Base-by-base conservation (phyloP, 2,329 filamentous ascomycete genomes). In the Pseudopithomyces maydicus region DNA sequence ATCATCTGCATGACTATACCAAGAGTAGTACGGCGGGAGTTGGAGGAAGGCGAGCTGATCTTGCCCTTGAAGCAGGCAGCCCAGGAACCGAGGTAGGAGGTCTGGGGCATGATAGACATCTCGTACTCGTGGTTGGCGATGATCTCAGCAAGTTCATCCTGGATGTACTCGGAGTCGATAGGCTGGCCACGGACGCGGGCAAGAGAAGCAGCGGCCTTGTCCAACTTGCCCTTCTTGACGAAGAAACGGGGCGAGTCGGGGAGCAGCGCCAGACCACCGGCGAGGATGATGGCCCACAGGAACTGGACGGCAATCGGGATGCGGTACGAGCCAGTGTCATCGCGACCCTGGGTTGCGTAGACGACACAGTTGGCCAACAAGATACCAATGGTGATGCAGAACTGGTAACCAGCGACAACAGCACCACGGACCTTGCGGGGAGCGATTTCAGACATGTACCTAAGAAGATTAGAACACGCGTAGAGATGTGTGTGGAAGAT, bases 61-160 rank as follows among this genome's bases (percentile, higher is more conserved):
- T 77, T 81, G 57, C 85, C 85, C 56, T 77, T 75, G 80, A 87
- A 88, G 79, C 85, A 88, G 74, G 84, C 82, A 60, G 77, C 76
- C 92, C 92, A 96, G 70, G 83, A 85, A 10, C 69, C 71, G 39
- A 74, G 54, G 60, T 74, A 75, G 66, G 66, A 70, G 52, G 66
- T 70, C 57, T 72, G 64, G 17, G 69, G 71, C 55, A 73, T 53
- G 63, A 90, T 81, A 50, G 85, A 73, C 66, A 89, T 73, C 82
- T 97, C 92, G 74, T 95, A 95, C 80, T 92, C 91, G 78, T 96
- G 86, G 84, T 96, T 97, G 82, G 92, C 92, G 61, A 96, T 85
- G 67, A 97, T 94, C 80, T 96, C 92, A 54, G 90, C 86, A 48
- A 96, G 84, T 78, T 96, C 92, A 60, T 85, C 80, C 79, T 91